A percentile compares a stretch with the other conserved stretches of the same genome.
Conservation (phyloP, 208 protist species). For the Leishmania tarentolae region DNA sequence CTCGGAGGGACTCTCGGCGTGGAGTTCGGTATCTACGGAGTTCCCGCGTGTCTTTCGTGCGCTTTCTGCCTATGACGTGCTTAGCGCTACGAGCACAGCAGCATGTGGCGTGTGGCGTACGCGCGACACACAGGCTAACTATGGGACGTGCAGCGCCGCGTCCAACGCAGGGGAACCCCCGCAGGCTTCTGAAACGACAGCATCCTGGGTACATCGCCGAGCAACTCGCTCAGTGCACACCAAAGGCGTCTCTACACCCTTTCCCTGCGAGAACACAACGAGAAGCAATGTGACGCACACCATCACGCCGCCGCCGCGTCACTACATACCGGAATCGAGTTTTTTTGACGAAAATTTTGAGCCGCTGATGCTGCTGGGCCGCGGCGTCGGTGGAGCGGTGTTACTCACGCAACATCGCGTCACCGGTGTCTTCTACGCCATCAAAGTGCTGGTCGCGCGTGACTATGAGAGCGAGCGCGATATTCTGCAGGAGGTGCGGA, state of each 20-base stretch:
- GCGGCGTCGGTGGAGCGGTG: constrained; percentile 70
- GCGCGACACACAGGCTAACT: background rate
- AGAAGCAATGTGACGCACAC: constrained; percentile 18
- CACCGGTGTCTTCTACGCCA: constrained; percentile 83
- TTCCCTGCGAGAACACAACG: constrained; percentile 2
- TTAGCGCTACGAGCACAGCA: background rate
- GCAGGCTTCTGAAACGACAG: background rate
- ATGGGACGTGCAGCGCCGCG: background rate
- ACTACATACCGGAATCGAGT: constrained; percentile 29
- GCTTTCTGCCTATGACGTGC: constrained; percentile 16
- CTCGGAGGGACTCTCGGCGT: background rate
- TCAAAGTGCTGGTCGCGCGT: constrained; percentile 80
- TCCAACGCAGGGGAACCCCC: background rate
- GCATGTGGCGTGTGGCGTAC: background rate
- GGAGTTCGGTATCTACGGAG: background rate
- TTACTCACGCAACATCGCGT: constrained; percentile 78
- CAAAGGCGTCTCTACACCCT: constrained; percentile 9
- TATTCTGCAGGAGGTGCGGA: constrained; percentile 69
- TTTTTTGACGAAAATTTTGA: constrained; percentile 93
- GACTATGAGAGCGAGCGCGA: constrained; percentile 69
- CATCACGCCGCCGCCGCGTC: constrained; percentile 15
- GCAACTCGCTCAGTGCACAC: background rate
- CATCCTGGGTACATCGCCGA: no score
- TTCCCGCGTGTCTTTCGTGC: constrained; percentile 18
- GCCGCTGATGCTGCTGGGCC: constrained; percentile 63